Evolutionary conservation across 495 filamentous ascomycete genomes (phyloP), one percentile per base, ranked within the genome.

Genomic region (Baudoinia panamericana): DNA sequence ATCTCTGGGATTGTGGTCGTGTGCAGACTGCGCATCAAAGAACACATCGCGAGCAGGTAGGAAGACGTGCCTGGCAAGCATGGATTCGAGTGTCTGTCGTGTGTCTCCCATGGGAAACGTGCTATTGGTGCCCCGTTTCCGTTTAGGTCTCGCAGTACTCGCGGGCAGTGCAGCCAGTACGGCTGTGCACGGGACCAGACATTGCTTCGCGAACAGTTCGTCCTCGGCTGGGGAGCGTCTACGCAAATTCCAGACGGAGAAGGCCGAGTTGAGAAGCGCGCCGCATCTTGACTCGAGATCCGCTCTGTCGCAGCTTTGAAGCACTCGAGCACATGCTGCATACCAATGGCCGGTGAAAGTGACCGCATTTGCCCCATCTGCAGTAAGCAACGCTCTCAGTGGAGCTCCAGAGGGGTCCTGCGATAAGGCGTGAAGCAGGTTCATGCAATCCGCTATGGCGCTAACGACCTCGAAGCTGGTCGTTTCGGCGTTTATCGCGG

Each of bases 1-100:
- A 2, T 41, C 33, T 16, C 15, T 33, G 9, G 17, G 25, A 30
- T 43, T 25, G 29, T 36, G 32, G 3, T 9, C 30, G 61, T 51
- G 7, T 63, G 51, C 36, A 56, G 39, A 22, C 57, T 23, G 20
- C 15, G 7, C 22, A 18, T 32, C 20, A 30, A 62, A 51, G 55
- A 68, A 56, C 2, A 63, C 61, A 3, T 65, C 56, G 35, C 75
- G 74, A 22, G 75, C 71, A 3, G 82, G 83, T 2, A 78, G 59
- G 15, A 92, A 66, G 22, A 92, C 64, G 61, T 84, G 77, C 20
- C 69, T 67, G n/a, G 73, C 70, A 37, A 86, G 52, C 15, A 85
- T 63, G 1, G 68, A 67, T 41, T 82, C 75, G 3, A 92, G 53
- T 7, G 32, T 64, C 52, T 35, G 48, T 36, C 22, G n/a, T n/a